Percentiles rank a stretch among this genome's conserved stretches.
Conservation (phyloP, 257 asterid genomes). For the Phtheirospermum japonicum region DNA sequence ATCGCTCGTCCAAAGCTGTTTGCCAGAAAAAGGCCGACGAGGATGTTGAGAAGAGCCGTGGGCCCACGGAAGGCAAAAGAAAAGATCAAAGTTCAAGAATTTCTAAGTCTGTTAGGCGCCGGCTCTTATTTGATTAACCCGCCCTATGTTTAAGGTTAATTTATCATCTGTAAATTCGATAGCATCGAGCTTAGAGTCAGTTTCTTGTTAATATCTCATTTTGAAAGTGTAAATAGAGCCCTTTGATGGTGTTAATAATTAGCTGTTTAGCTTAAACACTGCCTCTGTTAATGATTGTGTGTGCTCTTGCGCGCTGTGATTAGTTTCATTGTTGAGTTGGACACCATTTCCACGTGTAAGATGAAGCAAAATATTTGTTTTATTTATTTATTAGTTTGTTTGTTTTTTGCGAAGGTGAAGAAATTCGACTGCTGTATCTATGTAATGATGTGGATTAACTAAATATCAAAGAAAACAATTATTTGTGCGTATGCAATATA, state of each 20-base stretch:
- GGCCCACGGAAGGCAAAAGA: conserved; percentile 50
- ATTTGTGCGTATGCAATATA: no score
- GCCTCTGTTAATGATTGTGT: neutral
- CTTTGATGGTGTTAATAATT: conserved; percentile 7
- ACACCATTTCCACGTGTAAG: no score
- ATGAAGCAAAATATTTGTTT: no score
- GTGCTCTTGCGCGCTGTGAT: no score
- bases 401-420: no score
- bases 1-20: conserved; percentile 59
- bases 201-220: neutral
- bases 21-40: conserved; percentile 40
- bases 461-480: no score
- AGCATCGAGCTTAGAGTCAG: neutral
- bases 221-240: conserved; percentile 6
- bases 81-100: conserved; percentile 36
- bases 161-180: conserved; percentile 20
- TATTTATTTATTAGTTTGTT: no score
- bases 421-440: no score
- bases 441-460: conserved; percentile 2
- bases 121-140: conserved; percentile 56
- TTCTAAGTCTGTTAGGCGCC: conserved; percentile 80
- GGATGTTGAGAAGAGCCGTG: conserved; percentile 30
- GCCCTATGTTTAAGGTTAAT: neutral
- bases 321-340: no score
- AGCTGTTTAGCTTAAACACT: conserved; percentile 1